Percentiles rank a stretch among this genome's conserved stretches.
Evolutionary conservation across 352 stramenopile genomes (phyloP).

Genomic region (Saprolegnia parasitica): DNA sequence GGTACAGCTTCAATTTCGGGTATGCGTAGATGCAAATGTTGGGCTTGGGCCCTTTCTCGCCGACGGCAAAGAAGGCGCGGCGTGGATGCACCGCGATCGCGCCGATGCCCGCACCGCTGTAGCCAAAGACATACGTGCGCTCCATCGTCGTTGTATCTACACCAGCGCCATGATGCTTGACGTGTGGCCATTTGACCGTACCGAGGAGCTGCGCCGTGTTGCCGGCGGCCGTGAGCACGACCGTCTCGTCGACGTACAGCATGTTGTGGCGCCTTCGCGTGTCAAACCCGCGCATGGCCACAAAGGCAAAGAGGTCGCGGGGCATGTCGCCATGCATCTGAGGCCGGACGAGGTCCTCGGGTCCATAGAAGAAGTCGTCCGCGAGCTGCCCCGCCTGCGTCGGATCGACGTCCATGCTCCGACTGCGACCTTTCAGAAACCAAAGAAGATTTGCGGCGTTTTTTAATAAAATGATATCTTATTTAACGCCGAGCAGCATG

Average conservation of each 20-base stretch:
- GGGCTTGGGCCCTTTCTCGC: conserved; percentile 83
- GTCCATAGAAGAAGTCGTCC: conserved; percentile 28
- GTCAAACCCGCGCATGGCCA: conserved; percentile 55
- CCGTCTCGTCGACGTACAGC: conserved; percentile 60
- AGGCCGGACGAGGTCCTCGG: conserved; percentile 15
- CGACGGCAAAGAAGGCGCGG: conserved; percentile 76
- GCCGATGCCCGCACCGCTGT: conserved; percentile 57
- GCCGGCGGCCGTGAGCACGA: conserved; percentile 59
- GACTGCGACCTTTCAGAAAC: too few relatives aligned
- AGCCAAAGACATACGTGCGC: conserved; percentile 59
- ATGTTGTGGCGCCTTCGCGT: conserved; percentile 62
- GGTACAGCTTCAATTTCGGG: conserved; percentile 58
- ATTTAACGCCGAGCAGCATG: too few relatives aligned
- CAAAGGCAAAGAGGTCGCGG: conserved; percentile 66
- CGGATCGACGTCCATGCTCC: too few relatives aligned
- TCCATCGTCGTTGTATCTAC: conserved; percentile 30
- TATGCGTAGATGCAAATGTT: conserved; percentile 87
- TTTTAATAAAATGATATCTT: too few relatives aligned
- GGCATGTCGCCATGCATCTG: conserved; percentile 58
- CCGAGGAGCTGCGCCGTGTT: conserved; percentile 67
- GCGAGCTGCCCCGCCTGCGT: neutral
- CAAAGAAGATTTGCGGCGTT: too few relatives aligned
- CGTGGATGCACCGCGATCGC: conserved; percentile 69
- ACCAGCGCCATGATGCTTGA: conserved; percentile 26
- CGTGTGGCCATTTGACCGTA: conserved; percentile 24